Percentiles rank a stretch among this genome's conserved stretches.
phyloP scores from a whole-genome alignment of 208 protist genomes.

The Leishmania tarentolae region DNA sequence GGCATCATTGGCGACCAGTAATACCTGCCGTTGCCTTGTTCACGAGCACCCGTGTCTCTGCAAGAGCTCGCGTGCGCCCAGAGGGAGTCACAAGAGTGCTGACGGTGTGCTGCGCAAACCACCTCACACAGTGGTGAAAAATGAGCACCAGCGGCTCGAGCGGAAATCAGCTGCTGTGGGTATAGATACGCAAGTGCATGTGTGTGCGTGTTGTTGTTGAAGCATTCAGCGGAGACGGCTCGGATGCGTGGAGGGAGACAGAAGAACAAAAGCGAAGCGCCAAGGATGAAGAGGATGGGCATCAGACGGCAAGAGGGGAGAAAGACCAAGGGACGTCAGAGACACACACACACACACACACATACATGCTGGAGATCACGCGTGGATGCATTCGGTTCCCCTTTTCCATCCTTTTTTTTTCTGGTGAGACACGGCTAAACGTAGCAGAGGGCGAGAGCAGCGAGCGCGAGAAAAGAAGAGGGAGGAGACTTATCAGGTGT shows the following conservation, averaged over 20 bases:
- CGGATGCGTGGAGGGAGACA: not conserved
- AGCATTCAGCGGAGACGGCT: not conserved
- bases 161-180: not conserved
- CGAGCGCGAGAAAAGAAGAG: constrained; percentile 1
- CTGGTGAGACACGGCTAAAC: not conserved
- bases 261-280: not conserved
- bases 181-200: not conserved
- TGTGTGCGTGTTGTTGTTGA: not conserved
- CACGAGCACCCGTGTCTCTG: not conserved
- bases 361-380: too few relatives aligned
- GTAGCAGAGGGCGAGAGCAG: constrained; percentile 8
- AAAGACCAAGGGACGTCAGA: not conserved
- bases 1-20: not conserved
- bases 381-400: too few relatives aligned
- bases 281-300: too few relatives aligned
- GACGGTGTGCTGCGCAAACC: not conserved
- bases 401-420: not conserved
- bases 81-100: not conserved
- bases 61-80: not conserved
- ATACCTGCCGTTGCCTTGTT: not conserved
- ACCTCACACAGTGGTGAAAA: not conserved
- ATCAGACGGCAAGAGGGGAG: not conserved
- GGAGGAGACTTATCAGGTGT: not conserved
- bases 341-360: not conserved
- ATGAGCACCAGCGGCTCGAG: not conserved